Conservation (phyloP, 1,139 yeast species). For the Pichia sp. region DNA sequence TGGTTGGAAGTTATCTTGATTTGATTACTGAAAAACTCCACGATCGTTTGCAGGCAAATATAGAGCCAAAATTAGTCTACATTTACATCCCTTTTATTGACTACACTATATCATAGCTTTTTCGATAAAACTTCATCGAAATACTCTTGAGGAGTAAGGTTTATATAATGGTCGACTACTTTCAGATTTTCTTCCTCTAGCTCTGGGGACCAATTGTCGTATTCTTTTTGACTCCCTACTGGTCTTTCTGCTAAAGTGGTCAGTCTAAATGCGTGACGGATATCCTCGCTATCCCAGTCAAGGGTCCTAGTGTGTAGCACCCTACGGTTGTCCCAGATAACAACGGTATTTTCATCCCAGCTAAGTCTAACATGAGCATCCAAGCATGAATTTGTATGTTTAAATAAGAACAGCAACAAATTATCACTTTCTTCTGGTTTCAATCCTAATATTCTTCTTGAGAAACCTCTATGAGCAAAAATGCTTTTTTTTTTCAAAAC, state of each 20-base stretch:
- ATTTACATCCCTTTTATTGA: too few species aligned
- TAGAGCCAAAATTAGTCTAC: background rate
- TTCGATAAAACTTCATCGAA: conserved; percentile 15
- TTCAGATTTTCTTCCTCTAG: conserved; percentile 32
- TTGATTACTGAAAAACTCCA: background rate
- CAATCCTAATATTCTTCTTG: conserved; percentile 58
- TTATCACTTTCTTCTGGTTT: conserved; percentile 61
- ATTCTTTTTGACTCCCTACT: conserved; percentile 25
- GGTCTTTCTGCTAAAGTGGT: conserved; percentile 57
- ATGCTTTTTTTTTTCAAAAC: conserved; percentile 59
- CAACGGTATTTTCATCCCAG: conserved; percentile 60
- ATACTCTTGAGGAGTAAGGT: conserved; percentile 10
- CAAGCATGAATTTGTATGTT: conserved; percentile 46
- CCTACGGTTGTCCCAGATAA: conserved; percentile 69
- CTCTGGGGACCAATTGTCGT: conserved; percentile 34
- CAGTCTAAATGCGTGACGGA: conserved; percentile 65
- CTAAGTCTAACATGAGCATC: conserved; percentile 55
- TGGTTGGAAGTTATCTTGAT: background rate
- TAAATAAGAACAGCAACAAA: conserved; percentile 49
- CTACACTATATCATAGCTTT: conserved; percentile 4
- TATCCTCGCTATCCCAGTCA: conserved; percentile 53
- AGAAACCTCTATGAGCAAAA: conserved; percentile 57
- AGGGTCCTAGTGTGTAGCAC: conserved; percentile 59
- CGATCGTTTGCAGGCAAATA: background rate
- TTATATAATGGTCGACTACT: conserved; percentile 15